Percentiles rank a stretch among this genome's conserved stretches.
Conservation (phyloP, 2,329 filamentous ascomycete species). For the Simplicillium aogashimaense region DNA sequence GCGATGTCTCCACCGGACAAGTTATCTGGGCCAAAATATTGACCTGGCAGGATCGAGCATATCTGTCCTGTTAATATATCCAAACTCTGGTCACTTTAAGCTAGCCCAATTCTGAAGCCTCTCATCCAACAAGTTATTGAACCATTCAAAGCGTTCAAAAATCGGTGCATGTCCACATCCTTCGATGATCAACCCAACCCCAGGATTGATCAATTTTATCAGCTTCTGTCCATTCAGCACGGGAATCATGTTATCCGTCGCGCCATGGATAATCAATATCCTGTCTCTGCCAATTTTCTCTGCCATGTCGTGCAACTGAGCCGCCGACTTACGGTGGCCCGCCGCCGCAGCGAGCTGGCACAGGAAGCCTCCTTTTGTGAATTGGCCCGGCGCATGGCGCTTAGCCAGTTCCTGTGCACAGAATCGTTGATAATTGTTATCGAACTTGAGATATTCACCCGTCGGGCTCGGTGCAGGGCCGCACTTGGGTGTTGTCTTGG, state of each 20-base stretch:
- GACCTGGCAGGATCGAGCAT: background rate
- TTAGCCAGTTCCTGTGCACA: slow-evolving; percentile 72
- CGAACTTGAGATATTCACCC: slow-evolving; percentile 44
- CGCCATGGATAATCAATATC: slow-evolving; percentile 72
- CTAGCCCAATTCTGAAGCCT: slow-evolving; percentile 41
- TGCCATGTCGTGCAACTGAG: slow-evolving; percentile 54
- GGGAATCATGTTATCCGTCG: slow-evolving; percentile 67
- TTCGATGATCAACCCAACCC: slow-evolving; percentile 51
- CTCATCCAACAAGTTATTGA: slow-evolving; percentile 53
- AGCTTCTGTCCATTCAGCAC: slow-evolving; percentile 60
- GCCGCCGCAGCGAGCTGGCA: slow-evolving; percentile 70
- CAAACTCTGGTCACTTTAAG: slow-evolving; percentile 15
- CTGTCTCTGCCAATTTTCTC: slow-evolving; percentile 61
- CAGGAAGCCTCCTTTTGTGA: slow-evolving; percentile 59
- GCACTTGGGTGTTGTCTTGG: slow-evolving; percentile 28
- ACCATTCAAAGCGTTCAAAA: slow-evolving; percentile 60
- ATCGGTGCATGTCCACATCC: slow-evolving; percentile 67
- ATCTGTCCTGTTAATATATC: background rate
- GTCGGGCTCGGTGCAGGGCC: slow-evolving; percentile 11
- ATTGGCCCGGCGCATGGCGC: slow-evolving; percentile 47
- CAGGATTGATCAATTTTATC: slow-evolving; percentile 54
- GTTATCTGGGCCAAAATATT: background rate
- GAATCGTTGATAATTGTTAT: slow-evolving; percentile 72
- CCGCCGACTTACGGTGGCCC: slow-evolving; percentile 65
- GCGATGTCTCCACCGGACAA: background rate